Evolutionary conservation across 345 rosid species (phyloP), one percentile per base, ranked within the genome.

Genomic region (Murraya paniculata): DNA sequence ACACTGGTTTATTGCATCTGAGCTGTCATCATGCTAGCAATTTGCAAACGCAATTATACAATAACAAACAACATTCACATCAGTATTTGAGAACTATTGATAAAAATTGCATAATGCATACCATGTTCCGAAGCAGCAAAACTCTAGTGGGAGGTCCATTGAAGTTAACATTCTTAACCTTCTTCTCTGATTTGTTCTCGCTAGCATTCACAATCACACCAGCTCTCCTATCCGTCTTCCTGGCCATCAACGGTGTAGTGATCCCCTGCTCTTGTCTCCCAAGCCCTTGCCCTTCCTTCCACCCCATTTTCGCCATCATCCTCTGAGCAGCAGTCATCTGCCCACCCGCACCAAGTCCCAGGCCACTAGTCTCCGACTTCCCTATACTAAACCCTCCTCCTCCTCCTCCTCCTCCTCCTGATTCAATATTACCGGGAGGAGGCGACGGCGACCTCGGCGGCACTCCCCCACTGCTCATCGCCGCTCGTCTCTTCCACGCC

Each of bases 231-330:
- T 97, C 98, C 0, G 99, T 97, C 91, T 91, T 97, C 89, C 87
- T 93, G 1, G 99, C 99, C 98, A 97, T 89, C 87, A 97, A 90
- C 0, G 99, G 99, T 1, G 98, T 94, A 0, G 98, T 94, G 61
- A 97, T 97, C 70, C 99, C 98, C 85, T 97, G 99, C 87, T 96
- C 98, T 80, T 80, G 88, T 72, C 89, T 96, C 74, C 99, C 99
- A 28, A 96, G 93, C 60, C 99, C 99, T 82, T 96, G 99, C 55
- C 99, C 99, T 25, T 94, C 91, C 84, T 94, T 96, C 99, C 99
- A 96, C 0, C 99, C 99, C 99, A 96, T 96, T 84, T 94, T 96
- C 1, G 97, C 99, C 99, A 96, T 96, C 99, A 96, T 96, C 87
- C 94, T 90, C 87, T 96, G 98, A 0, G 99, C 98, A 0, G 99